phyloP scores from a whole-genome alignment of 345 rosid genomes.

The Eucalyptus cloeziana region DNA sequence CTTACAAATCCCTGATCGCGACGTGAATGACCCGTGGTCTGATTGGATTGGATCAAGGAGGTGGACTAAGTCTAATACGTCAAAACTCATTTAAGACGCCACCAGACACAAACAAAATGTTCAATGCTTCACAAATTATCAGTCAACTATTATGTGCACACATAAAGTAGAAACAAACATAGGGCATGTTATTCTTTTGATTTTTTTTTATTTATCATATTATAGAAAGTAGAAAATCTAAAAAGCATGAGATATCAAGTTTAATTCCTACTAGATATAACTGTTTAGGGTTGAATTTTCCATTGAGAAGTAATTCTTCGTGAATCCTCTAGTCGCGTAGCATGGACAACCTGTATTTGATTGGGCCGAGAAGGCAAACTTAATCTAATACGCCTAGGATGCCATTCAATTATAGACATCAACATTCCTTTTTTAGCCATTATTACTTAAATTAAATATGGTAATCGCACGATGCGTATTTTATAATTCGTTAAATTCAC shows the following conservation, averaged over 20 bases:
- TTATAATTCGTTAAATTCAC: too few species aligned
- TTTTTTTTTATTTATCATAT: neutral
- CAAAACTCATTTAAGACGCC: too few species aligned
- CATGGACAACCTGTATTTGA: neutral
- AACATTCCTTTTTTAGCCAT: neutral
- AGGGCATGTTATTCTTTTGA: neutral
- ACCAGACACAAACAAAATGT: neutral
- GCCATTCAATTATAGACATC: too few species aligned
- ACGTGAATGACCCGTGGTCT: accelerated
- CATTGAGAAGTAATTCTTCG: neutral
- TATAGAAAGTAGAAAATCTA: neutral
- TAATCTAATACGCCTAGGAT: too few species aligned
- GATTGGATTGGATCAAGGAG: neutral
- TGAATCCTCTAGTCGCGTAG: neutral
- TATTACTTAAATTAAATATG: too few species aligned
- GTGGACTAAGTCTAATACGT: neutral
- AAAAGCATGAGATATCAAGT: neutral
- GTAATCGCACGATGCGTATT: accelerated
- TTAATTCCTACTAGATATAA: neutral
- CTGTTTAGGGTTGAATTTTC: neutral
- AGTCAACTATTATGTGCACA: accelerated
- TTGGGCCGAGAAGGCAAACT: neutral
- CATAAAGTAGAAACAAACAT: neutral
- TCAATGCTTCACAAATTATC: neutral
- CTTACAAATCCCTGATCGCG: neutral